Percentiles rank a stretch among this genome's conserved stretches.
Evolutionary conservation across 495 filamentous ascomycete genomes (phyloP).

Genomic region (Lophiostoma macrostomum): DNA sequence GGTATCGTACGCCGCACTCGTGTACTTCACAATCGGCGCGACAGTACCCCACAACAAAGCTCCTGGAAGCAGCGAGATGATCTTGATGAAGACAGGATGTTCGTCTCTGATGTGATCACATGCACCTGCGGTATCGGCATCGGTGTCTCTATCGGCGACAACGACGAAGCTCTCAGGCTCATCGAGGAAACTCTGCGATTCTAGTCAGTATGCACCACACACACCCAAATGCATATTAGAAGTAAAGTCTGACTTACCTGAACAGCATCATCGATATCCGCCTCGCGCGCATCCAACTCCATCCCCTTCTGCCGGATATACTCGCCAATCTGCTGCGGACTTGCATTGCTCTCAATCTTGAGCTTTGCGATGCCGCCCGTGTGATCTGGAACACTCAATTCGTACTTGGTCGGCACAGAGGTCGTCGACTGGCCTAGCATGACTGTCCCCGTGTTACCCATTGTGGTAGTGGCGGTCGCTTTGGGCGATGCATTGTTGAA

Average conservation of each 20-base stretch:
- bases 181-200: conserved; percentile 6
- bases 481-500: too few species aligned
- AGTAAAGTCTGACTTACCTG: conserved; percentile 5
- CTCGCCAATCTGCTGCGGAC: not conserved
- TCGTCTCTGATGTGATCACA: too few species aligned
- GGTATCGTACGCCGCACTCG: too few species aligned
- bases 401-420: not conserved
- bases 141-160: too few species aligned
- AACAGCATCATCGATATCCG: conserved; percentile 7
- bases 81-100: too few species aligned
- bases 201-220: not conserved
- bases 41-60: too few species aligned
- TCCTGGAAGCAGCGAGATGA: too few species aligned
- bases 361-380: conserved; percentile 5
- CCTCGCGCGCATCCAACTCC: conserved; percentile 3
- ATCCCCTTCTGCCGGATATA: conserved; percentile 1
- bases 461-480: not conserved
- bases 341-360: not conserved
- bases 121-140: too few species aligned
- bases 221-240: not conserved
- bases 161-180: conserved; percentile 4
- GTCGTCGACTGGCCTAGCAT: not conserved
- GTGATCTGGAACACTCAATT: conserved; percentile 6
- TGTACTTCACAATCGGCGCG: too few species aligned
- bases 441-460: not conserved